phyloP scores from a whole-genome alignment of 805 yeast species.

The Starmerella apicola region DNA sequence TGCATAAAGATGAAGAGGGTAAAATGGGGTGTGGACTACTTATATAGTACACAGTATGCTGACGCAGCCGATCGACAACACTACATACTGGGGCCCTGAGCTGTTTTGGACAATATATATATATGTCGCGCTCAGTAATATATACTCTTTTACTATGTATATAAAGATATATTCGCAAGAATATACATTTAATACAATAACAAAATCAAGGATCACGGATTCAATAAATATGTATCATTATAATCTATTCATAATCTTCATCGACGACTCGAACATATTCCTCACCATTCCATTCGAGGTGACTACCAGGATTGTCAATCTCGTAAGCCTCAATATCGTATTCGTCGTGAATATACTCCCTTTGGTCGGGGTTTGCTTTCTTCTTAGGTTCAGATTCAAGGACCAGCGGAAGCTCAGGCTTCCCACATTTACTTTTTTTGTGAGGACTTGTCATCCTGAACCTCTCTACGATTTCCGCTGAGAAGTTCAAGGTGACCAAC shows the following conservation, averaged over 20 bases:
- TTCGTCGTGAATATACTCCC: slow-evolving; percentile 12
- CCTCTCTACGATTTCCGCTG: slow-evolving; percentile 77
- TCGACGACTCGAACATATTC: background rate
- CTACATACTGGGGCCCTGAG: too few relatives aligned
- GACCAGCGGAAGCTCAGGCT: slow-evolving; percentile 10
- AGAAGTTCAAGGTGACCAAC: slow-evolving; percentile 89
- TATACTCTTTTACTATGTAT: too few relatives aligned
- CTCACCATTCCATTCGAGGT: slow-evolving; percentile 4
- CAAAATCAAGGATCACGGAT: too few relatives aligned
- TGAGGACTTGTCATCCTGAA: slow-evolving; percentile 50
- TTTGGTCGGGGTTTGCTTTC: slow-evolving; percentile 3
- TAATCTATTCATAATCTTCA: too few relatives aligned
- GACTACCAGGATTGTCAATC: slow-evolving; percentile 10
- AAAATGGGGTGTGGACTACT: background rate
- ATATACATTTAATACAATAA: too few relatives aligned
- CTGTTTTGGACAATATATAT: too few relatives aligned
- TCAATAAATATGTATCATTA: too few relatives aligned
- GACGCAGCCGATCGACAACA: too few relatives aligned
- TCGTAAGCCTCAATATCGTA: slow-evolving; percentile 14
- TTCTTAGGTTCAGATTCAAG: slow-evolving; percentile 8
- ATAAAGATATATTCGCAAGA: too few relatives aligned
- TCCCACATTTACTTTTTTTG: slow-evolving; percentile 12
- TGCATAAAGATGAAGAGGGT: slow-evolving; percentile 83
- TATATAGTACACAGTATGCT: too few relatives aligned
- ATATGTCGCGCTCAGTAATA: too few relatives aligned